Evolutionary conservation across 768 basidiomycete species (phyloP), one percentile per base, ranked within the genome.

Genomic region (Boletellus ananas): DNA sequence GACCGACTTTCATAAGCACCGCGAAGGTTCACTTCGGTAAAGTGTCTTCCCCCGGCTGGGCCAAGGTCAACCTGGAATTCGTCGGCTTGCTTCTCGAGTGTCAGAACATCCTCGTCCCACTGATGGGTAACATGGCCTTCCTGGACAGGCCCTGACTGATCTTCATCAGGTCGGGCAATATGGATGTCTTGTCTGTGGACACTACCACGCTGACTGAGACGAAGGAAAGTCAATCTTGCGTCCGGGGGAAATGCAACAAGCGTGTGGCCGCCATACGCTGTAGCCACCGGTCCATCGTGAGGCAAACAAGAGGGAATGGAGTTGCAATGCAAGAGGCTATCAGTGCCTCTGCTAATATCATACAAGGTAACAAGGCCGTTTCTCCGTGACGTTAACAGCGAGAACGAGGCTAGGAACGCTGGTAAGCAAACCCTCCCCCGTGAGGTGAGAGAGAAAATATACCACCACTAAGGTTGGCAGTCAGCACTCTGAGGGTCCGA

Each of bases 341-440:
- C 74, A 34, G 51, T 45, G 14, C 66, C 50, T 25, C 68, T 71
- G 34, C 75, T 74, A 20, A 85, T 77, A 59, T 87, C 83, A 54
- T 90, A 90, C 4, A 85, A 59, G 2, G 83, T 80, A 13, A 84
- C 66, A 33, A 89, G 60, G 14, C 70, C 69, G 54, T 83, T 87
- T 48, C 70, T 76, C 3, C 75, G 75, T 4, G 88, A 87, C 1
- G 78, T 79, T 27, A 90, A 63, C 25, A 86, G 62, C 0, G 84
- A 82, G 6, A 79, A 36, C 1, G 74, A 67, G 1, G 64, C 85
- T 87, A 56, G 12, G 18, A 40, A 44, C 29, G 16, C 35, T 16
- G 16, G 27, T 57, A 16, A 60, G 44, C 13, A 31, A 20, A 33
- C 11, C 9, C 29, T 18, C 10, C 17, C 9, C 6, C 12, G 12